Evolutionary conservation across 345 rosid species (phyloP).

Genomic region (Schrenkiella parvula): DNA sequence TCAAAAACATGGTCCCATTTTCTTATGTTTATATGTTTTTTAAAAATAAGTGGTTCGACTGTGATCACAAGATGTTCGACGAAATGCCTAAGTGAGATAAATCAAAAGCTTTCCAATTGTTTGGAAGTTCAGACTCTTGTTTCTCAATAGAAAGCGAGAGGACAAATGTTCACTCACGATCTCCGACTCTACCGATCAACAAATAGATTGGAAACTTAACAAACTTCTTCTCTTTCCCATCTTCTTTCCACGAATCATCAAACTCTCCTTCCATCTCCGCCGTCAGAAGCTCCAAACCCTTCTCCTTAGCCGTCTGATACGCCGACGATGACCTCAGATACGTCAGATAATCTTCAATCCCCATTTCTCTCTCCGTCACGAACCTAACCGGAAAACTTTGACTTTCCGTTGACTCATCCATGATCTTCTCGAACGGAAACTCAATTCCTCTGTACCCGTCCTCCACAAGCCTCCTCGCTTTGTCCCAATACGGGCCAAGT

Average conservation of each 20-base stretch:
- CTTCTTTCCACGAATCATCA: conserved; percentile 52
- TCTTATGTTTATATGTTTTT: background rate
- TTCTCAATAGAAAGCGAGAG: background rate
- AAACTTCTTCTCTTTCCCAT: conserved; percentile 34
- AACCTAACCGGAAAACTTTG: conserved; percentile 46
- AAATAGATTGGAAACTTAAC: conserved; percentile 57
- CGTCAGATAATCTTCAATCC: conserved; percentile 45
- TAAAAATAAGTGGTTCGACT: background rate
- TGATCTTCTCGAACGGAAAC: conserved; percentile 69
- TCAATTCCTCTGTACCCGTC: conserved; percentile 45
- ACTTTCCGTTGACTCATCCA: conserved; percentile 46
- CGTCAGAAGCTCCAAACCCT: conserved; percentile 56
- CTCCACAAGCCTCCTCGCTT: conserved; percentile 55
- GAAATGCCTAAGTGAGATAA: too few species aligned
- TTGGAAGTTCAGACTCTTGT: background rate
- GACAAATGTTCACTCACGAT: background rate
- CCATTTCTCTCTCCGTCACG: conserved; percentile 51
- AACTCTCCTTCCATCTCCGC: conserved; percentile 40
- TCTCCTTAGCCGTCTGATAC: conserved; percentile 63
- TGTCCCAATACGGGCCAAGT: conserved; percentile 53
- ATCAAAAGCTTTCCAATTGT: background rate
- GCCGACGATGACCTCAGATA: conserved; percentile 67
- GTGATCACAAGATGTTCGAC: background rate
- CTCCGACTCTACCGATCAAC: conserved; percentile 63
- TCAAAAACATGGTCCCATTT: background rate